Percentiles rank a stretch among this genome's conserved stretches.
phyloP scores from a whole-genome alignment of 768 basidiomycete genomes.

The Russula foetens region DNA sequence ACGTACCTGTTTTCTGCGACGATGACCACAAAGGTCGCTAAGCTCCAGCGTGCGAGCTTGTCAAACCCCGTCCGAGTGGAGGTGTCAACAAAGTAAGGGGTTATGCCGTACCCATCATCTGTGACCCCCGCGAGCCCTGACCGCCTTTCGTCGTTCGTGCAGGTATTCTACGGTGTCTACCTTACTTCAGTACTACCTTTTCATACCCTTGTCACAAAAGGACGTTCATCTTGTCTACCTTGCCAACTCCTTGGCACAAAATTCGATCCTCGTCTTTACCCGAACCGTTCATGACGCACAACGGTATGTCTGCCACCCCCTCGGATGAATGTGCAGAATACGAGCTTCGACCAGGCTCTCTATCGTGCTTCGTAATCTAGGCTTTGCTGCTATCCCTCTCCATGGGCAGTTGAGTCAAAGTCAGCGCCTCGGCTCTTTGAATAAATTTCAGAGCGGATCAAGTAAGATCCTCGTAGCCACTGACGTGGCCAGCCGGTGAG shows the following conservation, averaged over 20 bases:
- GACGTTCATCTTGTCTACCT: conserved; percentile 87
- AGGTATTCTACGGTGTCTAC: conserved; percentile 98
- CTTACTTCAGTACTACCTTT: conserved; percentile 90
- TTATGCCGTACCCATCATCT: not conserved
- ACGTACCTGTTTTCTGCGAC: conserved; percentile 98
- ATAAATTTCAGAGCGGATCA: conserved; percentile 94
- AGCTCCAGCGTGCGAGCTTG: conserved; percentile 89
- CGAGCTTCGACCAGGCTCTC: conserved; percentile 47
- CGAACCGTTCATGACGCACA: conserved; percentile 92
- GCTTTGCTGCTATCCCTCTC: conserved; percentile 91
- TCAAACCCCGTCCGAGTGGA: conserved; percentile 91
- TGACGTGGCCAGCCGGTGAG: conserved; percentile 87
- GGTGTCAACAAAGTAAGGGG: conserved; percentile 79
- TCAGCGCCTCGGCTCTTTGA: conserved; percentile 84
- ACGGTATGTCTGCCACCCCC: conserved; percentile 36
- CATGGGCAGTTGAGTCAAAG: conserved; percentile 95
- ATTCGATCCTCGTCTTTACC: conserved; percentile 94
- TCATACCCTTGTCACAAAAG: conserved; percentile 87
- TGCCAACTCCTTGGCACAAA: conserved; percentile 80
- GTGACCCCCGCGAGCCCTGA: not conserved
- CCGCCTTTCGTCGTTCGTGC: not conserved
- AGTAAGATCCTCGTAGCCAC: conserved; percentile 89
- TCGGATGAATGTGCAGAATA: not conserved
- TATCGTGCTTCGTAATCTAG: conserved; percentile 81
- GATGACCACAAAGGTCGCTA: conserved; percentile 98